Percentiles rank a stretch among this genome's conserved stretches.
Conservation (phyloP, 1,284 basidiomycete species). For the Puccinia hordei region DNA sequence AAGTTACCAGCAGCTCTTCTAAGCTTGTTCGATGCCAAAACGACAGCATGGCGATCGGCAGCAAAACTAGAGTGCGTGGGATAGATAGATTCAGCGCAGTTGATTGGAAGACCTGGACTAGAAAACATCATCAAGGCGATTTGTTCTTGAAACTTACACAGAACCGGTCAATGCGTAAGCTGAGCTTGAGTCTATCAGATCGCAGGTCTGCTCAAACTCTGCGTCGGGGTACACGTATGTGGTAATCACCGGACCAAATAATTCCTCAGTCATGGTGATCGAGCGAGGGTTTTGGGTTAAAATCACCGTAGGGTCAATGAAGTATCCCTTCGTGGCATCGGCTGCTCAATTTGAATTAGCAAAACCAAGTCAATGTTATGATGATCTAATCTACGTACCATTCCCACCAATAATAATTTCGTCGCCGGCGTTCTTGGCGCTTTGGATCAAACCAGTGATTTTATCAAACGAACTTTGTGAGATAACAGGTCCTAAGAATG, state of each 20-base stretch:
- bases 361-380: neutral
- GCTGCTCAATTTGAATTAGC: conserved; percentile 60
- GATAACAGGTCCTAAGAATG: conserved; percentile 96
- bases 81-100: neutral
- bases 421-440: conserved; percentile 84
- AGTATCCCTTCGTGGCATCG: conserved; percentile 91
- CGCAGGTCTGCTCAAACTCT: conserved; percentile 79
- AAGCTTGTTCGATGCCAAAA: conserved; percentile 74
- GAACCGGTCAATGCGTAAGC: conserved; percentile 87
- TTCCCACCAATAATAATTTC: conserved; percentile 84
- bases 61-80: conserved; percentile 68
- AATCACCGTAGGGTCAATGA: conserved; percentile 91
- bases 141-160: conserved; percentile 65
- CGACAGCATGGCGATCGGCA: conserved; percentile 73
- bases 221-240: conserved; percentile 82
- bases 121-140: neutral
- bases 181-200: conserved; percentile 83
- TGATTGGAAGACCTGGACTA: conserved; percentile 47
- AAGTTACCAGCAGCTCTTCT: conserved; percentile 83
- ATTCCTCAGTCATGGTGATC: conserved; percentile 90
- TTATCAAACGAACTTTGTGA: conserved; percentile 83
- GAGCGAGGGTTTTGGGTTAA: conserved; percentile 87
- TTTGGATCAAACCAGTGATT: conserved; percentile 79
- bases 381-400: conserved; percentile 62
- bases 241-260: conserved; percentile 96